Base-by-base conservation (phyloP, 371 early-diverging fungal species). In the Mucor irregularis region DNA sequence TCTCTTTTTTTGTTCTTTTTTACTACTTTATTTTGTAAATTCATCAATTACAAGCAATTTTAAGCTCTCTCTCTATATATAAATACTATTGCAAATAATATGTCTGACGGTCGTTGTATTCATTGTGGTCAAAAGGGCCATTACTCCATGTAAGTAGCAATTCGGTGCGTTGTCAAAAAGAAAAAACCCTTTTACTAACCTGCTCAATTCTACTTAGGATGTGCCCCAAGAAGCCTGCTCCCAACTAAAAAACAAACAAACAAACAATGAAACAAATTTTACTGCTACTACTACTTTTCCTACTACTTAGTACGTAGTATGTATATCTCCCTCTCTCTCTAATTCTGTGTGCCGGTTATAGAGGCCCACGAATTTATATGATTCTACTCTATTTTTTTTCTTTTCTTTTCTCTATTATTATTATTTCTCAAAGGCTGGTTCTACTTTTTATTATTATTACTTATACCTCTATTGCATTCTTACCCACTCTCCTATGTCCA, bases 21-120 rank as follows among this genome's bases (percentile, higher is more conserved):
- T 34, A 25, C 45, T 33, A 16, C 5, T 34, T 26, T 33, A 21
- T 21, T 21, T 39, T 39, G 8, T 39, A 16, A 6, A 38, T 31
- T 22, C 19, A 37, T 6, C 5, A 24, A 37, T 17, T 14, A 22
- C 16, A 25, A 37, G 26, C 10, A 43, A 38, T 17, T 3, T 21
- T 39, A 34, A 34, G 30, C 31, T 31, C 53, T 53, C 25, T 45
- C 5, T 40, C 5, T 51, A 26, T 35, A 49, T 37, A 49, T 22
- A 43, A 39, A 40, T 0, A 34, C 30, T 11, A 52, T 42, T 30
- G 33, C 16, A 8, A 34, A 35, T 13, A 61, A 16, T 51, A 73
- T 73, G 73, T 75, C 76, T 66, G 76, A 75, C 72, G 76, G 76
- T 69, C 67, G 76, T 49, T 75, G 76, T 49, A 69, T 75, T 49